phyloP scores from a whole-genome alignment of 495 filamentous ascomycete genomes.

The Umbilicaria muhlenbergii region DNA sequence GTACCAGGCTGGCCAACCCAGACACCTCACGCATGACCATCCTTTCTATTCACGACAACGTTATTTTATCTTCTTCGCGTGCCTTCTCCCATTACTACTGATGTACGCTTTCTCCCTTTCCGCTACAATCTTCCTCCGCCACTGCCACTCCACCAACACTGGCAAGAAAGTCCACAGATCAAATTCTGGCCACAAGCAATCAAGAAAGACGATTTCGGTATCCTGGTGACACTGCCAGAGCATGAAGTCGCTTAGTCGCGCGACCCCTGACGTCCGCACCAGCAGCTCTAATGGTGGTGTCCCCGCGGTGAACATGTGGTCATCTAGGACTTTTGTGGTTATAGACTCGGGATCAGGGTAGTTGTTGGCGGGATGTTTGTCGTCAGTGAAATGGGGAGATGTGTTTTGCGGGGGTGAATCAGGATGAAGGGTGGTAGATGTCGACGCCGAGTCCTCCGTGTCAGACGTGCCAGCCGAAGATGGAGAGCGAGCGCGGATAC shows the following conservation, averaged over 20 bases:
- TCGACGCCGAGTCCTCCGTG: conserved; percentile 26
- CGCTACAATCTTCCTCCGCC: conserved; percentile 41
- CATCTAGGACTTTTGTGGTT: conserved; percentile 57
- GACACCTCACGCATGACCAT: too few relatives aligned
- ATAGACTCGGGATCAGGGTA: conserved; percentile 68
- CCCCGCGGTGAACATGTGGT: conserved; percentile 70
- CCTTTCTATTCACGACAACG: too few relatives aligned
- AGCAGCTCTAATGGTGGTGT: conserved; percentile 81
- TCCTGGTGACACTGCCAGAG: conserved; percentile 93
- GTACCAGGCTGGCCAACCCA: too few relatives aligned
- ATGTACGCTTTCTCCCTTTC: conserved; percentile 24
- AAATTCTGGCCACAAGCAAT: conserved; percentile 93
- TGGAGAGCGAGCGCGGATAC: conserved; percentile 8
- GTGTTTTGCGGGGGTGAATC: conserved; percentile 19
- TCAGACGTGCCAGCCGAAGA: conserved; percentile 11
- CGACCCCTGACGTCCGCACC: conserved; percentile 80
- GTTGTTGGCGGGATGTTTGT: conserved; percentile 12
- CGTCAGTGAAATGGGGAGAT: conserved; percentile 5
- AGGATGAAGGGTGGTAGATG: conserved; percentile 35
- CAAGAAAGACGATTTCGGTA: conserved; percentile 80
- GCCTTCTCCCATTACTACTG: too few relatives aligned
- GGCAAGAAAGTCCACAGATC: conserved; percentile 90
- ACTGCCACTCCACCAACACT: conserved; percentile 84
- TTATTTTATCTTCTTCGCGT: too few relatives aligned
- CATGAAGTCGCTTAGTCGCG: conserved; percentile 91